These are phyloP conservation scores for Eremochloa ophiuroides DNA, from an alignment of 176 grass and related monocot species.

Conservation along the genomic window DNA sequence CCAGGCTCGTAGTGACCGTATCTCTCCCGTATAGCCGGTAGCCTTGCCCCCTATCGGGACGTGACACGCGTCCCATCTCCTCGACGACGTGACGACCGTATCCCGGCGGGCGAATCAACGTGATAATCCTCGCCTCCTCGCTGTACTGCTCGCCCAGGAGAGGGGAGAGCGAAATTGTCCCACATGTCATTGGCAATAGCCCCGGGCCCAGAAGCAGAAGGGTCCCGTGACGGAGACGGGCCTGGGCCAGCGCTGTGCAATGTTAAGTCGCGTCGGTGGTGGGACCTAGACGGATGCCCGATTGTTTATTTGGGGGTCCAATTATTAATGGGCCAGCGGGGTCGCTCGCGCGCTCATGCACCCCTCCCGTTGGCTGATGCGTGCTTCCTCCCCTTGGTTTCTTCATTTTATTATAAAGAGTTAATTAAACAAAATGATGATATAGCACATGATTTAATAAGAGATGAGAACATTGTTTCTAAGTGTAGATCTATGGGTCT, in stretches of 20 bases:
- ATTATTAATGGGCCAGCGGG: conserved; percentile 24
- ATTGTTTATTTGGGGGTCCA: conserved; percentile 19
- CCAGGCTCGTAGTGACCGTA: not conserved
- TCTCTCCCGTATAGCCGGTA: not conserved
- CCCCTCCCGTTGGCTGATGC: not conserved
- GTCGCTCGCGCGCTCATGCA: not conserved
- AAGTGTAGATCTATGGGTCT: too few relatives aligned
- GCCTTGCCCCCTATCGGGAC: not conserved
- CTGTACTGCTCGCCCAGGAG: not conserved
- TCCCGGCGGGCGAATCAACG: conserved; percentile 41
- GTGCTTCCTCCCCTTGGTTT: too few relatives aligned
- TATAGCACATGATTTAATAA: too few relatives aligned
- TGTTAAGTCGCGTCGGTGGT: conserved; percentile 27
- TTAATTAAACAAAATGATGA: too few relatives aligned
- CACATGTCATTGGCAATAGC: not conserved
- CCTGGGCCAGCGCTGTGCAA: conserved; percentile 27
- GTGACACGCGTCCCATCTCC: conserved; percentile 11
- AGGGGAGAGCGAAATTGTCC: not conserved
- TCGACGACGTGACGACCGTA: conserved; percentile 30
- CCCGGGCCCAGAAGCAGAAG: too few relatives aligned
- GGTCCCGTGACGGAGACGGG: conserved; percentile 6
- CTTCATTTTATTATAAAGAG: too few relatives aligned
- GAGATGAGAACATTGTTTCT: too few relatives aligned
- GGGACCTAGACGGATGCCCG: not conserved
- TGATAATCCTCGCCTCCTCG: conserved; percentile 18